These are phyloP conservation scores for Paraconiothyrium sp. DNA, from an alignment of 2,329 filamentous ascomycete species.

Conservation along the genomic window DNA sequence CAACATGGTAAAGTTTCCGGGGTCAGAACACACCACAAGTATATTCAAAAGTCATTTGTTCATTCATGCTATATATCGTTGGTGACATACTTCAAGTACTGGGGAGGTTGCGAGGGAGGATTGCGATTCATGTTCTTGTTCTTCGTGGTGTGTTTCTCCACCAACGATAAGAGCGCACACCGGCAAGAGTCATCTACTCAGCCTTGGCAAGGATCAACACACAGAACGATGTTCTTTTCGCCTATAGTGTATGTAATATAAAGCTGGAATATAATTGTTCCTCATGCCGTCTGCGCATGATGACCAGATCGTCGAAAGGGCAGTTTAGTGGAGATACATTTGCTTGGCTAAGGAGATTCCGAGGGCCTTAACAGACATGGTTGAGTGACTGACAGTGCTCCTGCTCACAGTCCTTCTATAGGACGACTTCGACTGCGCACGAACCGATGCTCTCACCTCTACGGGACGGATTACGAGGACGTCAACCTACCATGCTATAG, in stretches of 20 bases:
- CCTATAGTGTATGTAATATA: background rate
- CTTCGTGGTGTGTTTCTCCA: conserved; percentile 5
- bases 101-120: background rate
- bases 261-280: background rate
- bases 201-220: background rate
- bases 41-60: background rate
- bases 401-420: too few species aligned
- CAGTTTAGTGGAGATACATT: background rate
- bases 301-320: background rate
- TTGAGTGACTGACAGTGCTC: too few species aligned
- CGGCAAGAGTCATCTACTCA: background rate
- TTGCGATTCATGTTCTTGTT: background rate
- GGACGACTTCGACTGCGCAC: too few species aligned
- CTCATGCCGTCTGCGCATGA: background rate
- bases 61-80: background rate
- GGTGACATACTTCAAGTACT: background rate
- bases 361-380: too few species aligned
- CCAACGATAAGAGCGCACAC: conserved; percentile 3
- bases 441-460: too few species aligned
- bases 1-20: background rate
- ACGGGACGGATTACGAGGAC: too few species aligned
- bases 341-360: background rate
- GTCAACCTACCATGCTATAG: too few species aligned
- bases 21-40: background rate
- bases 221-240: background rate